Percentiles rank a stretch among this genome's conserved stretches.
These are phyloP conservation scores for Thielaviopsis ethacetica DNA, from an alignment of 2,329 filamentous ascomycete species.

Conservation along the genomic window DNA sequence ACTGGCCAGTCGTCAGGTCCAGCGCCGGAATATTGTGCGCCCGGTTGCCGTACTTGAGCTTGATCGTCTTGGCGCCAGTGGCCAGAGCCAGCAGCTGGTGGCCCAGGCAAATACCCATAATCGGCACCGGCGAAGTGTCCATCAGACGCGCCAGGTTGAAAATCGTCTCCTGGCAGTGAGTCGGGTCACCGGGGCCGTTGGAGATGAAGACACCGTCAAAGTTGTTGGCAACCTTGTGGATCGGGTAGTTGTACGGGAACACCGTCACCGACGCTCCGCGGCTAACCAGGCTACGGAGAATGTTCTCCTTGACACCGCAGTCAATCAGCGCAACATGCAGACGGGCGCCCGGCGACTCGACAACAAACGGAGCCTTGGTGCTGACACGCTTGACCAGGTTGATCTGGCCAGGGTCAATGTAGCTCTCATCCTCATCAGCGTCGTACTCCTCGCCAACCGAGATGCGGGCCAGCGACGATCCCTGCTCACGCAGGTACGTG, in stretches of 20 bases:
- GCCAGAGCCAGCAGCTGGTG: constrained; percentile 91
- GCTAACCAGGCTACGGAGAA: constrained; percentile 81
- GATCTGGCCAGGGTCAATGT: constrained; percentile 86
- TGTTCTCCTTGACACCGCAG: constrained; percentile 99
- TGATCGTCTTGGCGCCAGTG: constrained; percentile 75
- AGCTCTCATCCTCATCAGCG: constrained; percentile 93
- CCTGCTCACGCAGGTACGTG: constrained; percentile 87
- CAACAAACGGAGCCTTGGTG: constrained; percentile 95
- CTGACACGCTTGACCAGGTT: constrained; percentile 92
- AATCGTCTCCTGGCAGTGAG: constrained; percentile 86
- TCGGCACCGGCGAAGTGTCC: constrained; percentile 74
- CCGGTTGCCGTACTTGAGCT: constrained; percentile 98
- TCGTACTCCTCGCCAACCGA: constrained; percentile 96
- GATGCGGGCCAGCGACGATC: constrained; percentile 88
- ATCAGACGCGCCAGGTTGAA: constrained; percentile 86
- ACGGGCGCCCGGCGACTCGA: constrained; percentile 66
- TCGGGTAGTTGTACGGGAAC: constrained; percentile 92
- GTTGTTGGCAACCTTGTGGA: constrained; percentile 95
- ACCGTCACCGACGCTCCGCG: constrained; percentile 85
- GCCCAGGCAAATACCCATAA: constrained; percentile 96
- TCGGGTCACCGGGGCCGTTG: constrained; percentile 95
- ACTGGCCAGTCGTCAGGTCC: constrained; percentile 86
- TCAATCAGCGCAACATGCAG: constrained; percentile 91
- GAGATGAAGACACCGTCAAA: constrained; percentile 98
- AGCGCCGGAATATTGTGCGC: constrained; percentile 96